Evolutionary conservation across 208 protist species (phyloP), one percentile per base, ranked within the genome.

Genomic region (Acanthamoeba triangularis): DNA sequence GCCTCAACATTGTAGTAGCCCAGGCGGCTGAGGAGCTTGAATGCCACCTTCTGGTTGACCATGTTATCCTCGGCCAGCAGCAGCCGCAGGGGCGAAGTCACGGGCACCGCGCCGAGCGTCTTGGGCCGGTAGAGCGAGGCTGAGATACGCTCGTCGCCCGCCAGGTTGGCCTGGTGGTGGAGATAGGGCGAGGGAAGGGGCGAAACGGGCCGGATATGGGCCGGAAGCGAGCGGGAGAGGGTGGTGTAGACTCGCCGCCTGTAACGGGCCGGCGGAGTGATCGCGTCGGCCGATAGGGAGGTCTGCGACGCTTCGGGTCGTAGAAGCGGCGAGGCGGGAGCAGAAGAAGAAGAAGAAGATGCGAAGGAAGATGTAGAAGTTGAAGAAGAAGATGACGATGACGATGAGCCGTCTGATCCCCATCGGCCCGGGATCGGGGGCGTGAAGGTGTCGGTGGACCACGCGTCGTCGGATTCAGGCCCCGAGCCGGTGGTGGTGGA

Each of bases 41-140:
- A 52, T 2, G 90, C 90, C n/a, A 94, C 90, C n/a, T 94, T 94
- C 56, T 94, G 90, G 52, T 94, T 94, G 41, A 94, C 52, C 47
- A 44, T 1, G 49, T 94, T 94, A 67, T 94, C 90, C 72, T 94
- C 90, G 8, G 69, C 90, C 37, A 94, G 41, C 18, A 94, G 47
- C 16, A 94, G 18, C 23, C 69, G 90, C 23, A 67, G 63, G 4
- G 82, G 54, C 23, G 49, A 90, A 11, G 49, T 23, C 41, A 13
- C 8, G 1, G 49, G 82, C 37, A 20, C 30, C 30, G 41, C 52
- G 25, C 52, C 30, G 33, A 41, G 23, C 4, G 82, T 33, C 30
- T 65, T 8, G 5, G 35, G 74, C 41, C 16, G 74, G 41, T 82
- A 82, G 37, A 82, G 74, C 16, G 74, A 49, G 7, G 35, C 33